phyloP scores from a whole-genome alignment of 176 grass and related monocot species.

The Dactylis glomerata region DNA sequence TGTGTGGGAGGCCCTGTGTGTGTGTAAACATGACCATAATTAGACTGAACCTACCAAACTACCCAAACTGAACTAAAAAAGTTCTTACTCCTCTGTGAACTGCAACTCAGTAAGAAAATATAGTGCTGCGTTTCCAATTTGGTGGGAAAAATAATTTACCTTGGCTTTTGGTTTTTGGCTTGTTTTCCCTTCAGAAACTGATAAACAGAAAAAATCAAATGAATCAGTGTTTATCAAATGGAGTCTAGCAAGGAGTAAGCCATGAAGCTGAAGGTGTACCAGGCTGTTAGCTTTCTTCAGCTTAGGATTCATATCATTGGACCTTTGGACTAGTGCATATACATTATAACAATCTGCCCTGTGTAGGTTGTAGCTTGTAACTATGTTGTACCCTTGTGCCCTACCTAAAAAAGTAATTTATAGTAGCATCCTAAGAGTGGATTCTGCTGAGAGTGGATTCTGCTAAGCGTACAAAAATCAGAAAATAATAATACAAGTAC shows the following conservation, averaged over 20 bases:
- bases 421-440: neutral
- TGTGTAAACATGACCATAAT: neutral
- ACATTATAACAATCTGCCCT: constrained; percentile 15
- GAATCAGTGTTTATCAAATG: constrained; percentile 37
- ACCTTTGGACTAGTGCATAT: constrained; percentile 2
- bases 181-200: constrained; percentile 42
- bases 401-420: neutral
- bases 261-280: constrained; percentile 37
- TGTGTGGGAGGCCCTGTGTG: neutral
- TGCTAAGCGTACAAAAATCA: neutral
- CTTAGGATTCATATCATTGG: constrained; percentile 35
- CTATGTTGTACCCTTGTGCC: constrained; percentile 25
- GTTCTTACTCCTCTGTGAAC: neutral
- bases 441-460: neutral
- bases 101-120: constrained; percentile 14
- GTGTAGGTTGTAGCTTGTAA: constrained; percentile 7
- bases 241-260: constrained; percentile 44
- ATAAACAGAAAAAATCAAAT: constrained; percentile 36
- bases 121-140: constrained; percentile 13
- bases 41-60: neutral
- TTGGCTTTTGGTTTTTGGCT: constrained; percentile 34
- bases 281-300: constrained; percentile 31
- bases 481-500: neutral
- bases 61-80: neutral
- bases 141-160: constrained; percentile 17